Evolutionary conservation across 2,329 filamentous ascomycete genomes (phyloP), one percentile per base, ranked within the genome.

Genomic region (Fusarium goolgardi): DNA sequence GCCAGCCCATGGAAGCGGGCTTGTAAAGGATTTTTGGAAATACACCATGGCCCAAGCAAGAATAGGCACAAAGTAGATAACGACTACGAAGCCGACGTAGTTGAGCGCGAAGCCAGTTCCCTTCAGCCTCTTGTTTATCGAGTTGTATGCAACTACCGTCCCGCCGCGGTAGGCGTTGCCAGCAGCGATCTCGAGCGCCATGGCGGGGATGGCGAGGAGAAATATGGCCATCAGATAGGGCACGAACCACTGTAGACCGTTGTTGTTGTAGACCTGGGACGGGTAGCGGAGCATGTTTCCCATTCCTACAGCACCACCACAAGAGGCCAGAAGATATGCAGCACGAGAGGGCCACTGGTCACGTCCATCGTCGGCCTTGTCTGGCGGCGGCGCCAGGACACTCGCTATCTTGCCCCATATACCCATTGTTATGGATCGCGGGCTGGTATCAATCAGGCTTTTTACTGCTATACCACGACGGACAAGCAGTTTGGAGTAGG

Each of bases 151-250:
- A 34, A 84, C 80, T 12, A 84, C 80, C 1, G 78, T 79, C 15
- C 84, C 83, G 32, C 82, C 83, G 8, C 83, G 83, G 62, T 86
- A 85, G 5, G 84, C 83, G 65, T 86, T 90, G 49, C 92, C 92
- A 41, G 91, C 90, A 47, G 89, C 90, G 41, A 86, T 84, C 67
- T 87, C 83, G 16, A 86, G 79, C 13, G 84, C 78, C 16, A 86
- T 78, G 0, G 82, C 78, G 0, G 85, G 85, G 21, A 86, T 85
- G 12, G 84, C 84, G 37, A 87, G 46, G 0, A 65, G 29, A 18
- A 63, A 59, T 1, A 65, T 12, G 1, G 59, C 55, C 37, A 63
- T 44, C 1, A 50, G 21, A 10, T 63, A 63, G 0, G 59, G 55
- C 1, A 63, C 25, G 44, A 63, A 63, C 43, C 44, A 61, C 1